Conservation (phyloP, 2,329 filamentous ascomycete genomes). For the Colletotrichum liaoningense region DNA sequence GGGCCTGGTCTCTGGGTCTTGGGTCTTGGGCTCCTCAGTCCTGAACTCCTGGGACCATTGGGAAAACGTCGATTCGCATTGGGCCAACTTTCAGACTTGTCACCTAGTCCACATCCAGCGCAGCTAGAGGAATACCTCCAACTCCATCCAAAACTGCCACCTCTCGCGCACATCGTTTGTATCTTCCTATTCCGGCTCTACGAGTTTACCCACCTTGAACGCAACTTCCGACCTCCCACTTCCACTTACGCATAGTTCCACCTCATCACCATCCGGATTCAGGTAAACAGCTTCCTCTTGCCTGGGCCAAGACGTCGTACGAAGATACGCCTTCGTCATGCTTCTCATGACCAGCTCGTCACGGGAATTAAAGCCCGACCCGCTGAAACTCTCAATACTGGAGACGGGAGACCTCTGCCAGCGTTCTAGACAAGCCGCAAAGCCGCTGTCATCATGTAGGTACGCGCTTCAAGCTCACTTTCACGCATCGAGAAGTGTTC, state of each 20-base stretch:
- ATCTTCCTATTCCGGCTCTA: slow-evolving; percentile 4
- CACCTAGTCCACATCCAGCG: background rate
- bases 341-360: background rate
- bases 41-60: background rate
- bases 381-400: background rate
- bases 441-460: background rate
- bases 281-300: slow-evolving; percentile 15
- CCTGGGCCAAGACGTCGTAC: slow-evolving; percentile 1
- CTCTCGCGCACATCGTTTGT: background rate
- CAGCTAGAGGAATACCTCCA: background rate
- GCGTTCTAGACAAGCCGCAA: background rate
- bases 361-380: slow-evolving; percentile 6
- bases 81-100: slow-evolving; percentile 3
- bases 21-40: no score
- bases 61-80: slow-evolving; percentile 22
- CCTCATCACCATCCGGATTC: slow-evolving; percentile 28
- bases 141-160: no score
- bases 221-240: slow-evolving; percentile 23
- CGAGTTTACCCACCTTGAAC: slow-evolving; percentile 7
- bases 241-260: slow-evolving; percentile 24
- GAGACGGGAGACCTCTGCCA: background rate
- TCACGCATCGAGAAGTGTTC: slow-evolving; percentile 27
- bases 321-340: slow-evolving; percentile 14
- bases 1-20: slow-evolving; percentile 2
- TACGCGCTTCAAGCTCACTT: background rate